Percentiles rank a stretch among this genome's conserved stretches.
Evolutionary conservation across 2,329 filamentous ascomycete genomes (phyloP).

Genomic region (Stylonectria norvegica): DNA sequence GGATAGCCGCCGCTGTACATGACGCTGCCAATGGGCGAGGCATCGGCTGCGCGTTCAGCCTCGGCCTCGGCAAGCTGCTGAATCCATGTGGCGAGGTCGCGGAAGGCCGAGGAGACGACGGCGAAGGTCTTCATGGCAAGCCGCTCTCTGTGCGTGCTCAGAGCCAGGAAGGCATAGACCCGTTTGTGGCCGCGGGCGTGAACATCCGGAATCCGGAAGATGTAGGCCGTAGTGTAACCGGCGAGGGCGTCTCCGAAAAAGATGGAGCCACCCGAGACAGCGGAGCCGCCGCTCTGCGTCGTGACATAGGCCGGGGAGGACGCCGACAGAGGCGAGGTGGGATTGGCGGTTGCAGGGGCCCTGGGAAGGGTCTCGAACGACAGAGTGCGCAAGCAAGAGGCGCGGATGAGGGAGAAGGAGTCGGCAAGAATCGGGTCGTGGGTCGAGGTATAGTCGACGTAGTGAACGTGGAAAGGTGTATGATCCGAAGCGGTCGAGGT

Average conservation of each 20-base stretch:
- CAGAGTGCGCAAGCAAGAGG: slow-evolving; percentile 63
- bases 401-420: slow-evolving; percentile 65
- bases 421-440: slow-evolving; percentile 59
- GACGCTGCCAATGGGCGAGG: slow-evolving; percentile 36
- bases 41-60: slow-evolving; percentile 53
- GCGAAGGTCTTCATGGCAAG: slow-evolving; percentile 64
- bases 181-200: slow-evolving; percentile 65
- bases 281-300: slow-evolving; percentile 50
- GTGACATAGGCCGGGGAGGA: slow-evolving; percentile 51
- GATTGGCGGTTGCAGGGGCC: slow-evolving; percentile 42
- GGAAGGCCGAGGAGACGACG: slow-evolving; percentile 59
- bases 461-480: slow-evolving; percentile 57
- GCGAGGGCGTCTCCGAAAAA: slow-evolving; percentile 65
- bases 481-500: slow-evolving; percentile 46
- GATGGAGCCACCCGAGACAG: slow-evolving; percentile 61
- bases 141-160: slow-evolving; percentile 63
- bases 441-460: slow-evolving; percentile 65
- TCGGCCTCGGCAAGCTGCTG: slow-evolving; percentile 62
- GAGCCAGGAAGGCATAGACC: slow-evolving; percentile 65
- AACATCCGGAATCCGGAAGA: slow-evolving; percentile 66
- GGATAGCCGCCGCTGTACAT: slow-evolving; percentile 37
- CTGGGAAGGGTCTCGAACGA: slow-evolving; percentile 65
- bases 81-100: slow-evolving; percentile 63
- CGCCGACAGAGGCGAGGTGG: slow-evolving; percentile 34
- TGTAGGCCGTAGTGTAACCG: slow-evolving; percentile 67